Base-by-base conservation (phyloP, 129 eudicot species). In the Smallanthus sonchifolius region DNA sequence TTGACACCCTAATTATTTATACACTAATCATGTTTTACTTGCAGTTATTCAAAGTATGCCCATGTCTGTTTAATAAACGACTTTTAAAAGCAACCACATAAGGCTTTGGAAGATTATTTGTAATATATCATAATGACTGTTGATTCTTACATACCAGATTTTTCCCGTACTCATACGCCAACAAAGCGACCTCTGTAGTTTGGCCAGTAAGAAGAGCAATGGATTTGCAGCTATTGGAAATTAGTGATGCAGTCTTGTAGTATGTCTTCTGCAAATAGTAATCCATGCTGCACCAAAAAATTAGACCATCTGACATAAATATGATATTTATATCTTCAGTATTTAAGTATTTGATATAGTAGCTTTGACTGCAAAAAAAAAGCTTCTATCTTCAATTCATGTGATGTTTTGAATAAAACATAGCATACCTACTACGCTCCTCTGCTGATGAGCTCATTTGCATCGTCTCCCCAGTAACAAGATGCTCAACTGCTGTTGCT, bases 391-490 rank as follows among this genome's bases (percentile, higher is more conserved):
- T 38, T 38, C 42, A 6, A 38, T 38, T 38, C 42, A 38, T 38
- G 42, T 6, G 42, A 38, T 38, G 42, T 38, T 38, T 6, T 3
- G 42, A 4, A 45, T 45, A 45, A 44, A 15, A 43, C 74, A 45
- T 77, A 65, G 77, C 80, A 70, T 82, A 92, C 98, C 89, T 92
- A 71, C 82, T 82, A 70, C 96, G 92, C 70, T 89, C 84, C 65
- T 87, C 92, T 17, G 89, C 83, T 37, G 98, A 67, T 3, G 89
- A 80, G 11, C 90, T 85, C 95, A 89, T 92, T 79, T 92, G 98
- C 98, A 92, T 92, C 32, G 95, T 92, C 80, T 92, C 98, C 10
- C 98, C 98, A n/a, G 96, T 92, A 72, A 89, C 98, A 52, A 92
- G 98, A 84, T 92, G 94, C 74, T 92, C 91, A 30, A 92, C 87